Evolutionary conservation across 306 rosid genomes (phyloP).

Genomic region (Cucumis hystrix): DNA sequence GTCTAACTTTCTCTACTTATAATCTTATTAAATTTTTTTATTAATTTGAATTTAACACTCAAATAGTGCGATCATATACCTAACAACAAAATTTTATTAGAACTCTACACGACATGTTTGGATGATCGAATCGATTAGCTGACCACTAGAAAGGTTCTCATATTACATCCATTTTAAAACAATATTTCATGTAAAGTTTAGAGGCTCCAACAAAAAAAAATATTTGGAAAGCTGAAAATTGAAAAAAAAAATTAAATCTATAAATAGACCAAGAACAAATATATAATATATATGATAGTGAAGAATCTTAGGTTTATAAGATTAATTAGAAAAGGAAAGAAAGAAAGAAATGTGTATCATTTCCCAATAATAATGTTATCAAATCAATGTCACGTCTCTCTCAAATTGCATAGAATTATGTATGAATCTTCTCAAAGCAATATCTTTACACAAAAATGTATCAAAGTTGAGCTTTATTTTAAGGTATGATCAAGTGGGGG

Average conservation of each 20-base stretch:
- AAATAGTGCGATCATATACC: too few relatives aligned
- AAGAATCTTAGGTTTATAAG: background rate
- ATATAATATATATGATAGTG: background rate
- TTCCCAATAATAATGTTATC: background rate
- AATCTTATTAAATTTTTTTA: too few relatives aligned
- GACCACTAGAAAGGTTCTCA: too few relatives aligned
- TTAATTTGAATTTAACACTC: too few relatives aligned
- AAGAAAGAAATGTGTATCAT: too few relatives aligned
- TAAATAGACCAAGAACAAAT: background rate
- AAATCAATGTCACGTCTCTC: background rate
- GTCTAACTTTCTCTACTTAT: too few relatives aligned
- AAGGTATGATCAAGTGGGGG: background rate
- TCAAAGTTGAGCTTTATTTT: background rate
- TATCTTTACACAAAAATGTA: background rate
- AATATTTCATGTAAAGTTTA: background rate
- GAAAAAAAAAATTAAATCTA: background rate
- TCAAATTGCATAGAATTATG: background rate
- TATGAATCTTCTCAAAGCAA: background rate
- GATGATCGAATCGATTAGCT: too few relatives aligned
- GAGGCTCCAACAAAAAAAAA: background rate
- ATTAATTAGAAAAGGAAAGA: background rate
- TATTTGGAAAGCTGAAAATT: too few relatives aligned
- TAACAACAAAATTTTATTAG: too few relatives aligned
- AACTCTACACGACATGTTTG: too few relatives aligned
- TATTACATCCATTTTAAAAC: too few relatives aligned